Percentiles rank a stretch among this genome's conserved stretches.
phyloP scores from a whole-genome alignment of 1,284 basidiomycete genomes.

The Tilletia caries region DNA sequence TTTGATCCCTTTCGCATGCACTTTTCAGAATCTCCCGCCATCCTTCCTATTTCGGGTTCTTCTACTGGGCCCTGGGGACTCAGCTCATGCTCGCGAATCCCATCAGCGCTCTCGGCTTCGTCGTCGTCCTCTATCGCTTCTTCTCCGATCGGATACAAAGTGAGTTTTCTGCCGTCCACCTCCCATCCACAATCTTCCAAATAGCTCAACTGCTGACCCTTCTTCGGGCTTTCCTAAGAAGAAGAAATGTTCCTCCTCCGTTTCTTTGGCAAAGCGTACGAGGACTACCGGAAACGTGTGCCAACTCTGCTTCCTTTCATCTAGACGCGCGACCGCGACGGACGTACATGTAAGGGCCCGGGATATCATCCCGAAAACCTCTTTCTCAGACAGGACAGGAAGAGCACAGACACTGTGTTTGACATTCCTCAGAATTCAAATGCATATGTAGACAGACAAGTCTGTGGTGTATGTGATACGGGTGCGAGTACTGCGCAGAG shows the following conservation, averaged over 20 bases:
- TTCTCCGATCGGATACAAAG: conserved; percentile 70
- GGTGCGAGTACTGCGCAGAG: not conserved
- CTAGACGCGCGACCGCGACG: not conserved
- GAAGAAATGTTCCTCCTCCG: conserved; percentile 70
- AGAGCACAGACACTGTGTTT: too few relatives aligned
- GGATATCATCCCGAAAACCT: not conserved
- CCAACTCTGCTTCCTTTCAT: conserved; percentile 65
- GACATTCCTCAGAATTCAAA: too few relatives aligned
- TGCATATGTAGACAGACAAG: too few relatives aligned
- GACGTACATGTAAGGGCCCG: not conserved
- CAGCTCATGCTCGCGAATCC: conserved; percentile 90
- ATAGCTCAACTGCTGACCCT: not conserved
- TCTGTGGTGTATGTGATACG: too few relatives aligned
- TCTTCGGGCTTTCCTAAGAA: conserved; percentile 56
- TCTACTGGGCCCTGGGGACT: conserved; percentile 94
- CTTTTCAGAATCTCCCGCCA: conserved; percentile 75
- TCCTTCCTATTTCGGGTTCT: conserved; percentile 95
- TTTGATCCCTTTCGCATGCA: not conserved
- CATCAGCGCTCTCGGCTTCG: conserved; percentile 66
- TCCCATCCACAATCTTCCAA: not conserved
- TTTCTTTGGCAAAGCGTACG: conserved; percentile 80
- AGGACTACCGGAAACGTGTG: conserved; percentile 66
- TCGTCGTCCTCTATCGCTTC: conserved; percentile 73
- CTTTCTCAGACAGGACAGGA: not conserved
- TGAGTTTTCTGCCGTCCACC: conserved; percentile 59